Evolutionary conservation across 495 filamentous ascomycete genomes (phyloP), one percentile per base, ranked within the genome.

Genomic region (Xylaria intraflava): DNA sequence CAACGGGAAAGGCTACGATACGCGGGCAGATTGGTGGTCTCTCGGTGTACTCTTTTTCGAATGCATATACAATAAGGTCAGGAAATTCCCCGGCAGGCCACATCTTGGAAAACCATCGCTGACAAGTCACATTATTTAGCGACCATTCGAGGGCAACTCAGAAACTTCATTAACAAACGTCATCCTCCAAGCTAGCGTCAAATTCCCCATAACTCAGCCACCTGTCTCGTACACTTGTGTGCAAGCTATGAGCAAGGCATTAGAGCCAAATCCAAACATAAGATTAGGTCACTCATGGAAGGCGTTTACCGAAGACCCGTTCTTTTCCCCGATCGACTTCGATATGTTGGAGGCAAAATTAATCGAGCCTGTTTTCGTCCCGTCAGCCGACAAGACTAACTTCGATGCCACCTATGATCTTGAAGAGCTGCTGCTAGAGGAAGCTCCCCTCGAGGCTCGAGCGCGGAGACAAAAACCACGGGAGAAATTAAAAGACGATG

Each of bases 381-480:
- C 93, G 6, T 95, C 91, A 0, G 87, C 88, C 44, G 93, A 98
- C 46, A 98, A 98, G 78, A 96, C 94, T 6, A 98, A 98, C 68
- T 98, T 98, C 57, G 93, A 98, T 70, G 93, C 93, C 4, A 98
- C 93, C 1, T 98, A 98, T 65, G 93, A 98, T 70, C 69, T 98
- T 49, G 93, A 98, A 65, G 93, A 98, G 67, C 70, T 98, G 24
- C 70, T 98, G 20, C 71, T 98, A 43, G 94, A 98, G 70, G 93
- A 98, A 67, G 94, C 93, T 23, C 93, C 93, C 11, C 73, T 98
- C 5, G 93, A 98, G 69, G 93, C 94, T 29, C 76, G 93, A 56
- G 89, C 93, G 38, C 82, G 93, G 56, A 79, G 91, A 60, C 93
- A 98, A 68, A 95, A 96, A 66, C 93, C 93, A 0, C 80, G 93